Base-by-base conservation (phyloP, 1,284 basidiomycete genomes). In the Sanghuangporus weigelae region DNA sequence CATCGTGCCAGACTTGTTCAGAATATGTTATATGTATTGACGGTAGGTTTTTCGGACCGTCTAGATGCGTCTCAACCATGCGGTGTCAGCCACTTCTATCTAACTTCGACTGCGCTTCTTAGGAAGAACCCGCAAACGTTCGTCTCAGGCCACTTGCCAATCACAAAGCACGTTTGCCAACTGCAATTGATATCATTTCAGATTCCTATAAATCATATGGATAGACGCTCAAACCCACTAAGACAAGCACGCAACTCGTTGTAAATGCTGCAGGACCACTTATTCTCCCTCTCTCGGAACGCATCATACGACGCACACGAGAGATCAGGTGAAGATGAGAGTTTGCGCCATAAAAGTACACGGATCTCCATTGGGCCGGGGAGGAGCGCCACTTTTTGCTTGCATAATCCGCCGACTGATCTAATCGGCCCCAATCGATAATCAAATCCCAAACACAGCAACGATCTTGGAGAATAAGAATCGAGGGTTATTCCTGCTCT, bases 351-450 rank as follows among this genome's bases (percentile, higher is more conserved):
- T 44, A 44, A 14, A 19, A 19, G 42, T 44, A 44, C 10, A 10
- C 16, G 8, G 48, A 21, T 3, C 2, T 31, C 3, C 26, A 31
- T 31, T 31, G 26, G 26, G 26, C 26, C 26, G 26, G 26, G 8
- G 16, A 35, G 12, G 31, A 26, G 54, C 54, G 54, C 54, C 54
- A 56, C 54, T 50, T 38, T 46, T 46, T n/a, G 16, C 21, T n/a
- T 46, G 44, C 16, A 46, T 46, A 42, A n/a, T 11, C n/a, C 40
- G 26, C 23, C 58, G 50, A 50, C 58, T 59, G 58, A 60, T 60
- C 48, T 51, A 51, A 60, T 60, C 58, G 35, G 38, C 48, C 46
- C 35, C 49, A 19, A 39, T 38, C 49, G 48, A 60, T 60, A 39
- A 60, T 60, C 58, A 60, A 60, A 26, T 21, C 7, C 49, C 48